Percentiles rank a stretch among this genome's conserved stretches.
These are phyloP conservation scores for Fusarium odoratissimum DNA, from an alignment of 2,329 filamentous ascomycete species.

Conservation along the genomic window DNA sequence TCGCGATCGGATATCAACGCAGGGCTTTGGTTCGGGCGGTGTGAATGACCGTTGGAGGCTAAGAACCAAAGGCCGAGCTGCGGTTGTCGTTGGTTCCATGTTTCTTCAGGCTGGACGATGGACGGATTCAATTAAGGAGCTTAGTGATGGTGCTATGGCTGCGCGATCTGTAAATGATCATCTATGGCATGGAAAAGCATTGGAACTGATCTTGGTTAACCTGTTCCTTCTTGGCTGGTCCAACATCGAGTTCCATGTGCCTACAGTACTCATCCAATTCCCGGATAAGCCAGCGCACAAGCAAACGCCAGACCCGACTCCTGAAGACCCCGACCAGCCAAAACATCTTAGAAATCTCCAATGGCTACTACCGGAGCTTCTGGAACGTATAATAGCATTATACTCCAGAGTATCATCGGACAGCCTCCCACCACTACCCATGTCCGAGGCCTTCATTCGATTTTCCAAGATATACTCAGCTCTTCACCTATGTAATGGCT, in stretches of 20 bases:
- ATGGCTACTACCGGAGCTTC: conserved; percentile 74
- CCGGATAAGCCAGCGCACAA: conserved; percentile 60
- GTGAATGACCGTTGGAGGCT: conserved; percentile 81
- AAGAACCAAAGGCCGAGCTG: conserved; percentile 82
- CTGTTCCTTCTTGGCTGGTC: conserved; percentile 87
- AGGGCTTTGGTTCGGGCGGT: conserved; percentile 78
- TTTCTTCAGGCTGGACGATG: conserved; percentile 92
- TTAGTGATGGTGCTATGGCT: conserved; percentile 81
- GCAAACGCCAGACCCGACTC: conserved; percentile 41
- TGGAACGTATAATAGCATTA: conserved; percentile 78
- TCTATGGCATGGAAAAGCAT: conserved; percentile 95
- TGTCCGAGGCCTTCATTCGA: conserved; percentile 79
- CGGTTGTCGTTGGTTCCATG: conserved; percentile 83
- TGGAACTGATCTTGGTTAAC: conserved; percentile 87
- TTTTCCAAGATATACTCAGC: conserved; percentile 77
- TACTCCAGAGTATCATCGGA: conserved; percentile 79
- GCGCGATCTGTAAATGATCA: conserved; percentile 88
- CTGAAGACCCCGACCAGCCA: conserved; percentile 58
- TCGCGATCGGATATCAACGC: conserved; percentile 70
- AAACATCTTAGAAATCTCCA: conserved; percentile 67
- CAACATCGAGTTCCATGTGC: conserved; percentile 84
- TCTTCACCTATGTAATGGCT: conserved; percentile 73
- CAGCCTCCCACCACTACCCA: conserved; percentile 75
- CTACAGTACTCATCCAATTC: conserved; percentile 63
- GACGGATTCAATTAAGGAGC: conserved; percentile 86